Evolutionary conservation across 169 alveolate genomes (phyloP).

Genomic region (Plasmodium adleri): DNA sequence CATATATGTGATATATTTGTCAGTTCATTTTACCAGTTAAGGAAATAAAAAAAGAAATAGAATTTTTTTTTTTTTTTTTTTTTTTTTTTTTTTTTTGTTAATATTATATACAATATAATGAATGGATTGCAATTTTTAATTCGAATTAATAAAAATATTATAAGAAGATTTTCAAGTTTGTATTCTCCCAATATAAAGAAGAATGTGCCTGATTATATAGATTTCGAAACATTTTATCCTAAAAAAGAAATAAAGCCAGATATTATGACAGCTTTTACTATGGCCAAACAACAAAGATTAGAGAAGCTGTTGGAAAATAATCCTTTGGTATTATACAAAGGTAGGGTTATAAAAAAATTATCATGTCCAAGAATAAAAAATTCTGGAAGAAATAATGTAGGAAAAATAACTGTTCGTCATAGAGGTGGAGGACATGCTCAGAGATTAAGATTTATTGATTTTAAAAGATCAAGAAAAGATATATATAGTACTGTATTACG

Average conservation of each 20-base stretch:
- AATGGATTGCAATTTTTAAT: background rate
- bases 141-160: constrained; percentile 5
- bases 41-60: no score
- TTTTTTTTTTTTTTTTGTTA: no score
- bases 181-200: constrained; percentile 83
- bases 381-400: constrained; percentile 89
- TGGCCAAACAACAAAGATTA: constrained; percentile 78
- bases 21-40: no score
- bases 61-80: no score
- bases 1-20: no score
- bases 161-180: constrained; percentile 36
- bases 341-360: constrained; percentile 87
- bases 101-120: constrained; percentile 1
- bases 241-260: constrained; percentile 76
- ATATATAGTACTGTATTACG: constrained; percentile 90
- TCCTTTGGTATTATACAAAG: constrained; percentile 67
- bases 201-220: constrained; percentile 84
- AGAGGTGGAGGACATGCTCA: constrained; percentile 92
- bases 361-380: constrained; percentile 85
- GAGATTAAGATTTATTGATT: constrained; percentile 91
- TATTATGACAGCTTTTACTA: constrained; percentile 78
- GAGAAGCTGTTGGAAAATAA: constrained; percentile 43
- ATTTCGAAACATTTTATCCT: constrained; percentile 87
- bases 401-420: constrained; percentile 85
- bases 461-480: constrained; percentile 90